Base-by-base conservation (phyloP, 495 filamentous ascomycete genomes). In the Penicillium desertorum region DNA sequence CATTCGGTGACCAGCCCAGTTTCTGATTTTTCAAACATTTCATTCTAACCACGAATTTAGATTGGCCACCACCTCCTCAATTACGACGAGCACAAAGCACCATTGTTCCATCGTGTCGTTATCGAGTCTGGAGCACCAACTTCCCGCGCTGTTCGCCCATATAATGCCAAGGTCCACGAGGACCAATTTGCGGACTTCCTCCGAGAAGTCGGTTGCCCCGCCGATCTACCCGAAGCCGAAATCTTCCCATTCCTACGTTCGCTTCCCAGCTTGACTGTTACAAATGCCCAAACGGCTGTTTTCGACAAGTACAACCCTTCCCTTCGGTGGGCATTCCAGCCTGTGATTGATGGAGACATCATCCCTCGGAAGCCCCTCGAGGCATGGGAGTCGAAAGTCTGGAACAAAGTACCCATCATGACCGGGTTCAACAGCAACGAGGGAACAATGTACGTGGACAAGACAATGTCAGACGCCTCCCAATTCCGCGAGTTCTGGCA, bases 401-500 rank as follows among this genome's bases (percentile, higher is more conserved):
- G 79, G 62, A 76, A 86, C 37, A 78, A 77, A 55, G 76, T 88
- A 22, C 84, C 86, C 19, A 79, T 88, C 12, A 61, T 89, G 52
- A 87, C 83, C 0, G 86, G 86, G 29, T 88, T 79, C 70, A 86
- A 84, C 68, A 80, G 80, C 29, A 84, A 89, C 59, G 86, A 88
- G 61, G 86, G 86, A 41, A 76, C 83, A 3, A 67, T 72, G 44
- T 89, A 87, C 65, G 77, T 87, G 22, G 80, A 83, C 5, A 30
- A 68, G 44, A 56, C 60, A 23, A 75, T 79, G 54, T 62, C 72
- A 7, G 75, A 71, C 22, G 64, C 76, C 16, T 64, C 62, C 0
- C 74, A 83, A 12, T 85, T 87, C 71, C 72, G 70, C 14, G 51
- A 57, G 14, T 87, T 88, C 62, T 85, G 85, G 76, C 60, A 67